Percentiles rank a stretch among this genome's conserved stretches.
These are phyloP conservation scores for Liriodendron chinense DNA, from an alignment of 164 flowering plant species.

Conservation along the genomic window DNA sequence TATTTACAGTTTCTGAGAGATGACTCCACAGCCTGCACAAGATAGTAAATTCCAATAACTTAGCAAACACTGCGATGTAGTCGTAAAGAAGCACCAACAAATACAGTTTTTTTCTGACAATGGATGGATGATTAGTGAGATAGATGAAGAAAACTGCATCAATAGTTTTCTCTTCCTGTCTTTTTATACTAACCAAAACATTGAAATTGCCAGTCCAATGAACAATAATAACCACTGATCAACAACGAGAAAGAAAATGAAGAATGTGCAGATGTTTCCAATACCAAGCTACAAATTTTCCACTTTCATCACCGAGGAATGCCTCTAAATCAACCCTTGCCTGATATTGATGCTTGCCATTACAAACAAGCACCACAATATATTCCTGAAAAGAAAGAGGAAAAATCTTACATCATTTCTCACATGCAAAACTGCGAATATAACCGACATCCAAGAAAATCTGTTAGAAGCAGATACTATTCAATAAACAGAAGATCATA, in stretches of 20 bases:
- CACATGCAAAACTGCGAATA: background rate
- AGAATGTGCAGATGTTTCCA: constrained; percentile 3
- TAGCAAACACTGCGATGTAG: background rate
- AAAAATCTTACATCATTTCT: background rate
- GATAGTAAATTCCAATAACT: background rate
- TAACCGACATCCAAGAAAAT: background rate
- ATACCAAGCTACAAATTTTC: constrained; percentile 43
- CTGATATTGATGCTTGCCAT: constrained; percentile 40
- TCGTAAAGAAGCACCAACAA: background rate
- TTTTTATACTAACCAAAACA: background rate
- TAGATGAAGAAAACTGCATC: background rate
- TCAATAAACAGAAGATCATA: background rate
- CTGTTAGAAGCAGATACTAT: constrained; percentile 1
- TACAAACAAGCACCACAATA: constrained; percentile 43
- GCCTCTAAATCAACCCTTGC: constrained; percentile 46
- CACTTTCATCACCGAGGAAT: constrained; percentile 42
- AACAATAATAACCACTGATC: background rate
- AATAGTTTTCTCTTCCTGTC: background rate
- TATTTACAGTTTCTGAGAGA: constrained; percentile 18
- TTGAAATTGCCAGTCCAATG: background rate
- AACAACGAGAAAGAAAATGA: background rate
- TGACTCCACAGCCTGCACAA: constrained; percentile 36
- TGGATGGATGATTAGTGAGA: no score
- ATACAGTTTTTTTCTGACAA: background rate
- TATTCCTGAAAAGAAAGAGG: constrained; percentile 31